Base-by-base conservation (phyloP, 2,329 filamentous ascomycete species). In the Colletotrichum tropicicola region DNA sequence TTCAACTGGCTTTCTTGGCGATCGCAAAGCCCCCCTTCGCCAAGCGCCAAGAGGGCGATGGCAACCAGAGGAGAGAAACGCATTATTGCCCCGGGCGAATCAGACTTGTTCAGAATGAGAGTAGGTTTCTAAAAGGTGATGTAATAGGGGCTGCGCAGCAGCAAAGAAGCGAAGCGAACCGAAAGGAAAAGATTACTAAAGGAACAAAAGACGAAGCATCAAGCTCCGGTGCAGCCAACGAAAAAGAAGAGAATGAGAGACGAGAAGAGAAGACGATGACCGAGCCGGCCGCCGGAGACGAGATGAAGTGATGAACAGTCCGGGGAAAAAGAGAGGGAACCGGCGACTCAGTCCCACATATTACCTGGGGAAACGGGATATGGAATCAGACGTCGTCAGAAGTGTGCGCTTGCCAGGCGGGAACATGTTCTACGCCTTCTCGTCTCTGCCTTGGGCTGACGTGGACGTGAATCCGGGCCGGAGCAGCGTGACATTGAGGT, bases 1-100 rank as follows among this genome's bases (percentile, higher is more conserved):
- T 44, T 37, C 19, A 13, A 35, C 25, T 60, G 61, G 56, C 61
- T 49, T 39, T 37, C 61, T 65, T 65, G 61, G 56, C 61, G 48
- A 49, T 61, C 57, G 35, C 61, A 65, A 21, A 65, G 32, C 2
- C 56, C 56, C 15, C 47, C 44, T 2, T 55, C 56, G 49, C 61
- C 49, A 65, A 65, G 56, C 21, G 49, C 61, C 43, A 65, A 49
- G 43, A 65, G 32, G 43, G 57, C 35, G 17, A 54, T 15, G 12
- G 49, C 35, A 28, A 55, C n/a, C 6, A 49, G 4, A 5, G 49
- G 23, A 37, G 19, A 54, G 9, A 61, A 49, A 17, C 43, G 61
- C 61, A 65, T 65, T 39, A 27, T 43, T 37, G 19, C 15, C 17
- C 19, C 6, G 4, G 41, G 43, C 27, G 27, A 60, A 53, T 43